Evolutionary conservation across 129 eudicot genomes (phyloP).

Genomic region (Ambrosia artemisiifolia): DNA sequence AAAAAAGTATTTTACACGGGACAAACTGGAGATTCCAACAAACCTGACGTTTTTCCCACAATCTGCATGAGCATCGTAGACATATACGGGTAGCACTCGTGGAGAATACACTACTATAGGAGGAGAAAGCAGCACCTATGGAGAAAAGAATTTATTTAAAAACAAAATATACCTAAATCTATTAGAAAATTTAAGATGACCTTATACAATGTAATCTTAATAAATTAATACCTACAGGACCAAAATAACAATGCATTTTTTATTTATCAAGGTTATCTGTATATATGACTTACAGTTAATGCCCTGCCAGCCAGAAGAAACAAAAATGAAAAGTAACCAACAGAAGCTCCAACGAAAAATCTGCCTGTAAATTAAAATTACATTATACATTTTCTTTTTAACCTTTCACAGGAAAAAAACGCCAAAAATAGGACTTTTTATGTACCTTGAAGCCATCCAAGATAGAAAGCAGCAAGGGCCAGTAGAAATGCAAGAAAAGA

Average conservation of each 20-base stretch:
- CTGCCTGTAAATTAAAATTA: slow-evolving; percentile 47
- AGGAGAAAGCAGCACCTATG: slow-evolving; percentile 97
- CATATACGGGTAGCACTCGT: slow-evolving; percentile 93
- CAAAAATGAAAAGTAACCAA: slow-evolving; percentile 95
- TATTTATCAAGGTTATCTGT: not conserved
- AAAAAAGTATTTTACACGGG: not conserved
- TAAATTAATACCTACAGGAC: not conserved
- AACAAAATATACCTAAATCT: not conserved
- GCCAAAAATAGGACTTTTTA: not conserved
- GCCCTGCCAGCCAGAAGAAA: slow-evolving; percentile 98
- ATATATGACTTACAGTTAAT: slow-evolving; percentile 58
- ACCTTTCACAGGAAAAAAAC: not conserved
- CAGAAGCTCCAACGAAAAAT: slow-evolving; percentile 92
- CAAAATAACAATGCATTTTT: not conserved
- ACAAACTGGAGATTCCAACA: slow-evolving; percentile 25
- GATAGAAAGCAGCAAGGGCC: slow-evolving; percentile 89
- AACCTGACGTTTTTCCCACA: slow-evolving; percentile 97
- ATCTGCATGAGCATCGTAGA: slow-evolving; percentile 99
- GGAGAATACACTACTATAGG: slow-evolving; percentile 99
- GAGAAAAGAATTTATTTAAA: slow-evolving; percentile 11
- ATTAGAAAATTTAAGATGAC: not conserved
- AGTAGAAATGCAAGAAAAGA: slow-evolving; percentile 85
- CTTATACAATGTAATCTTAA: not conserved
- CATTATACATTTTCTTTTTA: slow-evolving; percentile 9
- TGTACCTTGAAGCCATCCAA: slow-evolving; percentile 87